Conservation (phyloP, 2,329 filamentous ascomycete species). For the Huntiella moniliformis region DNA sequence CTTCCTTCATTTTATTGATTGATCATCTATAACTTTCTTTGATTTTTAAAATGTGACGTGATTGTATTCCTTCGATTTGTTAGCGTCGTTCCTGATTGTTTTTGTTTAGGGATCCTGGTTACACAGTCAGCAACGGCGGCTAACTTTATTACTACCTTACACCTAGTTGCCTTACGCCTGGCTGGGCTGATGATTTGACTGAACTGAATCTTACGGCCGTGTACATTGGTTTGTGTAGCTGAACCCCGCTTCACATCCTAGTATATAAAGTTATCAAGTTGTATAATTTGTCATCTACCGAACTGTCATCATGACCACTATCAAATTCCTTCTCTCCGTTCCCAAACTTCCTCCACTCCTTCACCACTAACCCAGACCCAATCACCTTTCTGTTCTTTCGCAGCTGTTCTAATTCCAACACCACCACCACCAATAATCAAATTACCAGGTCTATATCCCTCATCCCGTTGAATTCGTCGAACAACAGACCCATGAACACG, state of each 20-base stretch:
- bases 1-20: neutral
- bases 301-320: too few species aligned
- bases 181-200: too few species aligned
- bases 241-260: too few species aligned
- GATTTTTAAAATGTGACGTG: neutral
- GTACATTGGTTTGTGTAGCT: too few species aligned
- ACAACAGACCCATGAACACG: constrained; percentile 59
- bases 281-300: too few species aligned
- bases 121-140: neutral
- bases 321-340: too few species aligned
- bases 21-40: too few species aligned
- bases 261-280: too few species aligned
- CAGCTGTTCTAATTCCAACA: constrained; percentile 44
- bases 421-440: constrained; percentile 65
- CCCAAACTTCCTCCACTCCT: neutral
- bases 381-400: neutral
- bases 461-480: constrained; percentile 45
- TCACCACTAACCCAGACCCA: neutral
- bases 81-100: neutral
- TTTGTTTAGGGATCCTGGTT: neutral
- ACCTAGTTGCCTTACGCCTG: too few species aligned
- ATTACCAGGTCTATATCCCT: constrained; percentile 55
- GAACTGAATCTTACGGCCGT: too few species aligned
- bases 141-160: neutral
- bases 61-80: neutral